phyloP scores from a whole-genome alignment of 805 yeast species.

The Kodamaea restingae region DNA sequence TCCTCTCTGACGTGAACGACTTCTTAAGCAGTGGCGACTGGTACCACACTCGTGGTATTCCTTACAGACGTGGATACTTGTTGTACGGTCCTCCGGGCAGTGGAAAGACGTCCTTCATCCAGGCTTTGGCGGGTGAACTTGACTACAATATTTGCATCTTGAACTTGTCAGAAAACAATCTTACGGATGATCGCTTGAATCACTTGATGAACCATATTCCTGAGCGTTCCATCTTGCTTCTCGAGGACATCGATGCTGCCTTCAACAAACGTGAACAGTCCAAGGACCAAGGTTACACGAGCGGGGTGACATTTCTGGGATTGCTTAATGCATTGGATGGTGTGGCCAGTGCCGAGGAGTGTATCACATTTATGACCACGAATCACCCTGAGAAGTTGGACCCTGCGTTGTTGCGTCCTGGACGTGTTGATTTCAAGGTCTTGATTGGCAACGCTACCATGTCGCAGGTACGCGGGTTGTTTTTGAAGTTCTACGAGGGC shows the following conservation, averaged over 20 bases:
- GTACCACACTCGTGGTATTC: constrained; percentile 96
- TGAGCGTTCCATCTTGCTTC: constrained; percentile 72
- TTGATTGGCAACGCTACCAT: constrained; percentile 83
- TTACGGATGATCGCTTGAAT: constrained; percentile 91
- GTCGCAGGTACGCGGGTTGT: constrained; percentile 78
- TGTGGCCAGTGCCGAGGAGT: constrained; percentile 95
- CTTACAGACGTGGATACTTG: constrained; percentile 91
- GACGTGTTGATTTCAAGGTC: constrained; percentile 83
- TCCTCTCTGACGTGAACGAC: constrained; percentile 71
- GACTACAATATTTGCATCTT: constrained; percentile 94
- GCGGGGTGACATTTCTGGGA: constrained; percentile 96
- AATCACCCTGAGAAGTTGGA: constrained; percentile 94
- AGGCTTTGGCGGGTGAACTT: constrained; percentile 92
- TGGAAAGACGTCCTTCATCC: constrained; percentile 94
- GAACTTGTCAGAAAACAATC: constrained; percentile 82
- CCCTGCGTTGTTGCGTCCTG: constrained; percentile 91
- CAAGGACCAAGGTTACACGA: constrained; percentile 69
- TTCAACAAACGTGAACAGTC: constrained; percentile 77
- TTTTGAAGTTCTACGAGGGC: constrained; percentile 75
- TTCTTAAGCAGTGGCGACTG: constrained; percentile 78
- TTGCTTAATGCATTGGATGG: constrained; percentile 92
- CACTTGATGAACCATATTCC: constrained; percentile 97
- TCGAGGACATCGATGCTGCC: constrained; percentile 97
- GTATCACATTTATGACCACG: constrained; percentile 96
- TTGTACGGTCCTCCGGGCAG: constrained; percentile 97